phyloP scores from a whole-genome alignment of 2,329 filamentous ascomycete genomes.

The Cladosporium sp. region DNA sequence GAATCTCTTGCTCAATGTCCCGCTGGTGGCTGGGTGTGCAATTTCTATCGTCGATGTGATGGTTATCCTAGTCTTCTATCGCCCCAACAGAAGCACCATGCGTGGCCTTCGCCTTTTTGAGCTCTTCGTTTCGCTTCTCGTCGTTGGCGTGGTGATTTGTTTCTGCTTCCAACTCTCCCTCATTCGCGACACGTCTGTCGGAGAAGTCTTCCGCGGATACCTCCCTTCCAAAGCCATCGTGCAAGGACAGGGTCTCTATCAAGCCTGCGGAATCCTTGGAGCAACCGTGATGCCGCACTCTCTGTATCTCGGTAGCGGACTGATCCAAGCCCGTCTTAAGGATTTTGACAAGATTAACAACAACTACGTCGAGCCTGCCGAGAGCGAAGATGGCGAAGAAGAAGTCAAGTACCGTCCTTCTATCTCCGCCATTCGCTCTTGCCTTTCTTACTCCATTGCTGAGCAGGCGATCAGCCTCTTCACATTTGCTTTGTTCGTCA shows the following conservation, averaged over 20 bases:
- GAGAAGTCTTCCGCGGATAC: slow-evolving; percentile 62
- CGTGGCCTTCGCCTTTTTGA: slow-evolving; percentile 60
- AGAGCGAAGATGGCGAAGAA: slow-evolving; percentile 25
- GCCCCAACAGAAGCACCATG: slow-evolving; percentile 53
- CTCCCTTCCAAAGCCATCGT: slow-evolving; percentile 58
- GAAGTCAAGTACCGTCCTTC: slow-evolving; percentile 36
- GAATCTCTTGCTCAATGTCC: slow-evolving; percentile 61
- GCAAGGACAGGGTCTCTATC: slow-evolving; percentile 58
- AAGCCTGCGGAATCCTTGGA: slow-evolving; percentile 71
- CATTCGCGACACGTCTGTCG: slow-evolving; percentile 52
- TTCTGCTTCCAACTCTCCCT: slow-evolving; percentile 67
- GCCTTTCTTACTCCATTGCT: slow-evolving; percentile 38
- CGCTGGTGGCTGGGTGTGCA: slow-evolving; percentile 64
- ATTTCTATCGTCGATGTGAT: slow-evolving; percentile 66
- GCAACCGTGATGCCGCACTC: slow-evolving; percentile 72
- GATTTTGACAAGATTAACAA: slow-evolving; percentile 60
- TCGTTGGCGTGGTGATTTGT: slow-evolving; percentile 65
- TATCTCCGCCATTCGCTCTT: slow-evolving; percentile 35
- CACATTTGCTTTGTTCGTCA: slow-evolving; percentile 42
- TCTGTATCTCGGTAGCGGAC: slow-evolving; percentile 64
- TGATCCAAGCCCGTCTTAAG: slow-evolving; percentile 62
- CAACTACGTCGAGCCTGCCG: slow-evolving; percentile 33
- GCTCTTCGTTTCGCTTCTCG: slow-evolving; percentile 58
- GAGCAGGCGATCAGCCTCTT: slow-evolving; percentile 38
- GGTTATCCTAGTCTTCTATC: slow-evolving; percentile 64